A percentile compares a stretch with the other conserved stretches of the same genome.
phyloP scores from a whole-genome alignment of 2,329 filamentous ascomycete species.

The Graphilbum fragrans region DNA sequence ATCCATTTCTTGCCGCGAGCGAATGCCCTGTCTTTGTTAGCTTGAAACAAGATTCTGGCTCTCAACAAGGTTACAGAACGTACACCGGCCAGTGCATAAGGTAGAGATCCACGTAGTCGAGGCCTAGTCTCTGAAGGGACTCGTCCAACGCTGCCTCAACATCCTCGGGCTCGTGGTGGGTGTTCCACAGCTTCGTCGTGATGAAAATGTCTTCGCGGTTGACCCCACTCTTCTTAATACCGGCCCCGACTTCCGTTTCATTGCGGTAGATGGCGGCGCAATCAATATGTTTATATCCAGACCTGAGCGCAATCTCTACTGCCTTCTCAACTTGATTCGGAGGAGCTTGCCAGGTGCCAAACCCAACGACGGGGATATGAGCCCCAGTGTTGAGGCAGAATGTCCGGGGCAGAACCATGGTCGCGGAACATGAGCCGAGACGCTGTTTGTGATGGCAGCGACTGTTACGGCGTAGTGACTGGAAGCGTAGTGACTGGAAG shows the following conservation, averaged over 20 bases:
- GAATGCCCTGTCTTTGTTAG: too few relatives aligned
- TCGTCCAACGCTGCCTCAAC: conserved; percentile 49
- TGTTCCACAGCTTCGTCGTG: conserved; percentile 44
- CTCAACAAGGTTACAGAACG: too few relatives aligned
- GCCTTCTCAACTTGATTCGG: background rate
- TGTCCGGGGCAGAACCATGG: too few relatives aligned
- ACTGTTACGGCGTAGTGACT: too few relatives aligned
- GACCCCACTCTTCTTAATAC: conserved; percentile 16
- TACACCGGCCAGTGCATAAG: conserved; percentile 44
- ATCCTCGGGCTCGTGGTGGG: conserved; percentile 49
- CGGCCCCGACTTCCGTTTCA: background rate
- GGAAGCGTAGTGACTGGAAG: too few relatives aligned
- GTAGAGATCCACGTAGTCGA: conserved; percentile 58
- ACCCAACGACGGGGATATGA: background rate
- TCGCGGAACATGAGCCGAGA: too few relatives aligned
- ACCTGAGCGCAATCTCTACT: background rate
- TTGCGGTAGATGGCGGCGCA: background rate
- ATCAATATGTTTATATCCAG: background rate
- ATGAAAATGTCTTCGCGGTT: conserved; percentile 53
- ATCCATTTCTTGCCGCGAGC: conserved; percentile 1
- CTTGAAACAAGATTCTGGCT: too few relatives aligned
- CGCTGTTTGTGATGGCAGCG: too few relatives aligned
- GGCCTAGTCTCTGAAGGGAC: conserved; percentile 34
- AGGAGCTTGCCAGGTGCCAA: background rate
- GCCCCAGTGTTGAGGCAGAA: background rate